phyloP scores from a whole-genome alignment of 2,329 filamentous ascomycete genomes.

The Talaromyces albobiverticillius region DNA sequence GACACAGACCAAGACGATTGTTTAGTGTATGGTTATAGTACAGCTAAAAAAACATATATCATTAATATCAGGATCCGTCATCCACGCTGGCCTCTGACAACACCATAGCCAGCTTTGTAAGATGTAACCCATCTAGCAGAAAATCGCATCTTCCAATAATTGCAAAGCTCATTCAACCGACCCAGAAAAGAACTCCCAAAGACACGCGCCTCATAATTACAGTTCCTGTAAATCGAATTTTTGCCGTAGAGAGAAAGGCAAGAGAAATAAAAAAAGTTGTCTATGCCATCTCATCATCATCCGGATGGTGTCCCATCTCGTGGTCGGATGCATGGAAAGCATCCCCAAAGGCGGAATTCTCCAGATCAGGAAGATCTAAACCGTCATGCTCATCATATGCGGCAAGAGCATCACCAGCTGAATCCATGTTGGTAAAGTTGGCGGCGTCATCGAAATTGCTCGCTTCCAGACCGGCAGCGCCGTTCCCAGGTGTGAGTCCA shows the following conservation, averaged over 20 bases:
- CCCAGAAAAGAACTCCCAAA: neutral
- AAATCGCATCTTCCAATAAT: neutral
- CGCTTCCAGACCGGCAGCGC: slow-evolving; percentile 29
- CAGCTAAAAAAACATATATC: neutral
- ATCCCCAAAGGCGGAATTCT: slow-evolving; percentile 79
- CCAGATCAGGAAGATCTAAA: slow-evolving; percentile 60
- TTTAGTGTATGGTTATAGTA: neutral
- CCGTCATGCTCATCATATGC: slow-evolving; percentile 61
- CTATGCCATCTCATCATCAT: slow-evolving; percentile 40
- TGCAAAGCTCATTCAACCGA: neutral
- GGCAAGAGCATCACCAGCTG: slow-evolving; percentile 68
- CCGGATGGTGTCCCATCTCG: slow-evolving; percentile 39
- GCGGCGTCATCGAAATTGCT: slow-evolving; percentile 40
- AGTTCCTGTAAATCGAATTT: neutral
- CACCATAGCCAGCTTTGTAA: neutral
- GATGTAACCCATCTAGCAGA: neutral
- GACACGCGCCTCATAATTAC: slow-evolving; percentile 6
- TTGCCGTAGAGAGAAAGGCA: neutral
- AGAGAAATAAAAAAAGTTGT: neutral
- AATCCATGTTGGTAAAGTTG: slow-evolving; percentile 55
- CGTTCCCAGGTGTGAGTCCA: slow-evolving; percentile 21
- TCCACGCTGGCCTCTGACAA: neutral
- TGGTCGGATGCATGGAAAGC: slow-evolving; percentile 66
- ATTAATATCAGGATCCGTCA: neutral
- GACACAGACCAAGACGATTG: no score